Percentiles rank a stretch among this genome's conserved stretches.
phyloP scores from a whole-genome alignment of 1,284 basidiomycete genomes.

The Apiotrichum domesticum region DNA sequence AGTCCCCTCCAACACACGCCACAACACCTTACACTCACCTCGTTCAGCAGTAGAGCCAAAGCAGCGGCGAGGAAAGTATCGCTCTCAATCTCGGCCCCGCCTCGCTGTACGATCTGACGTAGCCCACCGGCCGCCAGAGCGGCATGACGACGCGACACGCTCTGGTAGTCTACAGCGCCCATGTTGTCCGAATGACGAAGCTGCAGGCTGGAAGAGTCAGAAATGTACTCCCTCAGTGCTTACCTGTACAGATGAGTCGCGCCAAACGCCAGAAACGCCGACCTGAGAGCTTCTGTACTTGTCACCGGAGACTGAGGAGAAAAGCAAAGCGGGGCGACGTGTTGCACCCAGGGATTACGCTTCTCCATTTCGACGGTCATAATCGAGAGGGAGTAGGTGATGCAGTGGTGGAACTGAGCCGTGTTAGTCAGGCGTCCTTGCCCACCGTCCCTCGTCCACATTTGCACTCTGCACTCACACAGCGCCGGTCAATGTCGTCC shows the following conservation, averaged over 20 bases:
- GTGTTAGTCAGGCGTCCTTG: conserved; percentile 7
- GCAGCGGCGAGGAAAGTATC: conserved; percentile 25
- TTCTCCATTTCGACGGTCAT: conserved; percentile 26
- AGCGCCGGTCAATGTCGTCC: conserved; percentile 25
- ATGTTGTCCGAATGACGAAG: background rate
- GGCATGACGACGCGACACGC: background rate
- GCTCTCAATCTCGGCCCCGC: conserved; percentile 14
- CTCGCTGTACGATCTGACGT: background rate
- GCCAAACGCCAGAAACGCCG: conserved; percentile 26
- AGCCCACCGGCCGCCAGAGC: background rate
- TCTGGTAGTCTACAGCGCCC: background rate
- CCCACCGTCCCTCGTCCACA: too few relatives aligned
- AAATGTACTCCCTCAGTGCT: too few relatives aligned
- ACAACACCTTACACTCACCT: conserved; percentile 15
- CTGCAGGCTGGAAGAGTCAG: background rate
- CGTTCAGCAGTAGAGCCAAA: conserved; percentile 16
- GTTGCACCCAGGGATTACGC: conserved; percentile 31
- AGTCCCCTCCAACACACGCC: too few relatives aligned
- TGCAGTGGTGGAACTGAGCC: conserved; percentile 34
- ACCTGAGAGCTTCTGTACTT: conserved; percentile 19
- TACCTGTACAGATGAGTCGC: conserved; percentile 19
- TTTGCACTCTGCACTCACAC: conserved; percentile 16
- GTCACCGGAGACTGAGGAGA: conserved; percentile 9
- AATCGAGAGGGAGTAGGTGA: conserved; percentile 35
- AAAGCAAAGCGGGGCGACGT: conserved; percentile 27